These are phyloP conservation scores for Calendula officinalis DNA, from an alignment of 129 eudicot genomes.

Conservation along the genomic window DNA sequence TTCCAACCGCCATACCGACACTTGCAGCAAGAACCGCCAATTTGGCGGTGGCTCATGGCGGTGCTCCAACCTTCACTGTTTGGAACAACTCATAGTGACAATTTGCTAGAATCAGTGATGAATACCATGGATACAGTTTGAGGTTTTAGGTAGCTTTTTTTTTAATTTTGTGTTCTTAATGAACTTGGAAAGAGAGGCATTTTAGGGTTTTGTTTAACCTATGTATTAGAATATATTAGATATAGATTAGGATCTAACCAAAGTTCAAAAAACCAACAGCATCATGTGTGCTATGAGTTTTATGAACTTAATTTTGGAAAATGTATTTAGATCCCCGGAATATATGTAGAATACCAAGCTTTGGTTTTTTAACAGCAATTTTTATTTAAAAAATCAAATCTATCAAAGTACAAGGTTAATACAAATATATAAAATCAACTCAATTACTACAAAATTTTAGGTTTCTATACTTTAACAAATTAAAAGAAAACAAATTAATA, in stretches of 20 bases:
- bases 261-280: slow-evolving; percentile 39
- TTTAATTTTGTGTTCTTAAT: slow-evolving; percentile 18
- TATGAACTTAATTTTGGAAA: slow-evolving; percentile 53
- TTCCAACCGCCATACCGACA: slow-evolving; percentile 68
- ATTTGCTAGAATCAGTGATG: not conserved
- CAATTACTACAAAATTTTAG: too few relatives aligned
- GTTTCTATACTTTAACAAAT: too few relatives aligned
- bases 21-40: slow-evolving; percentile 35
- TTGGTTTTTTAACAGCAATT: too few relatives aligned
- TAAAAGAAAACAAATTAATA: too few relatives aligned
- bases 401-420: too few relatives aligned
- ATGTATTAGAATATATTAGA: slow-evolving; percentile 9
- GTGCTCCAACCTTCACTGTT: slow-evolving; percentile 49
- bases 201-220: slow-evolving; percentile 26
- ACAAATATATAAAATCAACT: too few relatives aligned
- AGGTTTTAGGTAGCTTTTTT: slow-evolving; percentile 18
- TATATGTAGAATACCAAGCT: slow-evolving; percentile 43
- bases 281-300: slow-evolving; percentile 41
- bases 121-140: slow-evolving; percentile 13
- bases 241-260: slow-evolving; percentile 46
- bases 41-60: slow-evolving; percentile 45
- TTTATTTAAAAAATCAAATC: too few relatives aligned
- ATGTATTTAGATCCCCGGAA: slow-evolving; percentile 49
- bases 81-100: slow-evolving; percentile 54
- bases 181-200: slow-evolving; percentile 22